phyloP scores from a whole-genome alignment of 192 early-diverging fungal species.

The Jimgerdemannia lactiflua region DNA sequence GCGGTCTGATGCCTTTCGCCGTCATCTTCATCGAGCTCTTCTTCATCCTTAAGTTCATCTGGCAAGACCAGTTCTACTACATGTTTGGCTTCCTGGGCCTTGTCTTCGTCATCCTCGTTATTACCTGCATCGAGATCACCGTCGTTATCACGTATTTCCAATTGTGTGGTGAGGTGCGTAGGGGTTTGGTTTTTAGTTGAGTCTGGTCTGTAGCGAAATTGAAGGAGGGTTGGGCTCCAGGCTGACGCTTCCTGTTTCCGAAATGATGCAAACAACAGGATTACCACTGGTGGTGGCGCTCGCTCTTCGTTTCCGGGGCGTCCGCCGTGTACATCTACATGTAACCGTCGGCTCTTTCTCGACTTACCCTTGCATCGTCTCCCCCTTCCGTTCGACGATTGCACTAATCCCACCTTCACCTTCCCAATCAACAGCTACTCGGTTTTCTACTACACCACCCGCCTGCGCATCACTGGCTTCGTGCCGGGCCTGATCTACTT shows the following conservation, averaged over 20 bases:
- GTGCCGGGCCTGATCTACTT: conserved; percentile 70
- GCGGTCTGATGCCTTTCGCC: conserved; percentile 56
- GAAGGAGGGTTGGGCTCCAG: background rate
- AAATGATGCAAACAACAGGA: conserved; percentile 31
- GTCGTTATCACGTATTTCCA: conserved; percentile 69
- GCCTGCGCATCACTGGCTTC: background rate
- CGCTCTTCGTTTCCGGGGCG: conserved; percentile 75
- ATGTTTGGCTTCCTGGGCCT: conserved; percentile 59
- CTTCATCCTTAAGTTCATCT: conserved; percentile 67
- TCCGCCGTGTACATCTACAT: conserved; percentile 42
- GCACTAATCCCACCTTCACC: too few species aligned
- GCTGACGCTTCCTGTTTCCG: conserved; percentile 18
- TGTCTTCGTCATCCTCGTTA: conserved; percentile 55
- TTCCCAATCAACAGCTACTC: too few species aligned
- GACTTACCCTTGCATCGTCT: background rate
- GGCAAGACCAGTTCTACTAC: conserved; percentile 67
- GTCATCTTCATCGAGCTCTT: conserved; percentile 74
- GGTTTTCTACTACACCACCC: background rate
- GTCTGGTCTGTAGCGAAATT: background rate
- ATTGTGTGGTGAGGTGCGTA: conserved; percentile 48
- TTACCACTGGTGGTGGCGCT: conserved; percentile 93
- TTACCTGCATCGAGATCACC: conserved; percentile 57
- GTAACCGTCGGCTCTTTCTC: background rate
- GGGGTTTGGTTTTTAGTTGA: too few species aligned
- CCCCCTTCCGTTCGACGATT: background rate